Evolutionary conservation across 75 land plant species (phyloP).

Genomic region (Adiantum capillusveneris): DNA sequence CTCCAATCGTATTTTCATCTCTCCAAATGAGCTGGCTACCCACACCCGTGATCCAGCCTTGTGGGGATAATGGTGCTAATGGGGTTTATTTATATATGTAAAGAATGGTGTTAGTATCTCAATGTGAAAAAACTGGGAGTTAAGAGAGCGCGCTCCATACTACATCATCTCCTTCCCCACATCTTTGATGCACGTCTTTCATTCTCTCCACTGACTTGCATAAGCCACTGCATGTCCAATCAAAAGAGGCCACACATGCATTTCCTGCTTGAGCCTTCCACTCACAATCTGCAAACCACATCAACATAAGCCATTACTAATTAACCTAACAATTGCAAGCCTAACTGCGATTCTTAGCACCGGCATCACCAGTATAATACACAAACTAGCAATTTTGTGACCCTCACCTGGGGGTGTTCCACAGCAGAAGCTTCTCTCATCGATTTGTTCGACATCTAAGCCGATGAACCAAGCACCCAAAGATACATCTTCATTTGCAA

Average conservation of each 20-base stretch:
- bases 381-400: not conserved
- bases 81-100: too few relatives aligned
- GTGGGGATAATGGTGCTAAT: too few relatives aligned
- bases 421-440: conserved; percentile 81
- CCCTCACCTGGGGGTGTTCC: conserved; percentile 74
- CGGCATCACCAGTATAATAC: too few relatives aligned
- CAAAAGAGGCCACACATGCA: conserved; percentile 64
- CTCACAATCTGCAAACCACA: conserved; percentile 42
- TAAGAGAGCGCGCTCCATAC: conserved; percentile 47
- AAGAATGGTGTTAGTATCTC: too few relatives aligned
- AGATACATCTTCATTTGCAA: conserved; percentile 84
- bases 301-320: too few relatives aligned
- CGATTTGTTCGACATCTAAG: conserved; percentile 81
- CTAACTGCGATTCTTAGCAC: too few relatives aligned
- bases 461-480: conserved; percentile 90
- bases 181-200: conserved; percentile 56
- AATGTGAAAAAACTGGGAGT: too few relatives aligned
- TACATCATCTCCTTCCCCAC: conserved; percentile 62
- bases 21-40: too few relatives aligned
- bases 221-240: conserved; percentile 70
- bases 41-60: too few relatives aligned
- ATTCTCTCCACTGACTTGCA: conserved; percentile 69
- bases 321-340: too few relatives aligned
- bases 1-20: too few relatives aligned
- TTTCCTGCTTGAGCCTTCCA: conserved; percentile 78